Percentiles rank a stretch among this genome's conserved stretches.
phyloP scores from a whole-genome alignment of 768 basidiomycete species.

The Auricularia auricula-judae region DNA sequence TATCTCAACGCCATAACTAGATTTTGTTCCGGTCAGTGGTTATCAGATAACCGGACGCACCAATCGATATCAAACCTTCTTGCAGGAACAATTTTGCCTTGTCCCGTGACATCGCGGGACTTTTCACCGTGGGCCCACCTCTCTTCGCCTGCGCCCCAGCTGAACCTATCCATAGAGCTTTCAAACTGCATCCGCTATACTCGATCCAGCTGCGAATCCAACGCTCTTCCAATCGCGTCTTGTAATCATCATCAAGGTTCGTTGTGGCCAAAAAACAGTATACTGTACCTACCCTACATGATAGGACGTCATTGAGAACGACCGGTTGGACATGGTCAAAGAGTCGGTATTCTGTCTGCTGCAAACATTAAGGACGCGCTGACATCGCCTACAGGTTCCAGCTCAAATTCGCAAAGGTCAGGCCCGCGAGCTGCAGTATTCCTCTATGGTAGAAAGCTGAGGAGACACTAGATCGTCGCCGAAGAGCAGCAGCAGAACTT shows the following conservation, averaged over 20 bases:
- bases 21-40: background rate
- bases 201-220: constrained; percentile 49
- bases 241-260: constrained; percentile 52
- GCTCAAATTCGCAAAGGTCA: background rate
- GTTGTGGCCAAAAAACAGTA: background rate
- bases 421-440: background rate
- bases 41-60: background rate
- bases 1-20: background rate
- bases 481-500: constrained; percentile 53
- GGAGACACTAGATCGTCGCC: constrained; percentile 37
- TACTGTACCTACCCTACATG: background rate
- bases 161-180: constrained; percentile 7
- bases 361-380: background rate
- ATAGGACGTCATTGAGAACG: constrained; percentile 54
- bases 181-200: constrained; percentile 21
- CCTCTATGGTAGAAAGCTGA: background rate
- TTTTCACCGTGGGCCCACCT: constrained; percentile 44
- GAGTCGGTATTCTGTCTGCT: constrained; percentile 29
- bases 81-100: constrained; percentile 59
- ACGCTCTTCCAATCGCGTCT: constrained; percentile 47
- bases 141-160: background rate
- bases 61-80: constrained; percentile 29
- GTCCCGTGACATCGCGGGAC: constrained; percentile 45
- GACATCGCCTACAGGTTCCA: background rate
- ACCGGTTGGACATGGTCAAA: constrained; percentile 43